A percentile compares a stretch with the other conserved stretches of the same genome.
Conservation (phyloP, 768 basidiomycete genomes). For the Pulveroboletus ravenelii region DNA sequence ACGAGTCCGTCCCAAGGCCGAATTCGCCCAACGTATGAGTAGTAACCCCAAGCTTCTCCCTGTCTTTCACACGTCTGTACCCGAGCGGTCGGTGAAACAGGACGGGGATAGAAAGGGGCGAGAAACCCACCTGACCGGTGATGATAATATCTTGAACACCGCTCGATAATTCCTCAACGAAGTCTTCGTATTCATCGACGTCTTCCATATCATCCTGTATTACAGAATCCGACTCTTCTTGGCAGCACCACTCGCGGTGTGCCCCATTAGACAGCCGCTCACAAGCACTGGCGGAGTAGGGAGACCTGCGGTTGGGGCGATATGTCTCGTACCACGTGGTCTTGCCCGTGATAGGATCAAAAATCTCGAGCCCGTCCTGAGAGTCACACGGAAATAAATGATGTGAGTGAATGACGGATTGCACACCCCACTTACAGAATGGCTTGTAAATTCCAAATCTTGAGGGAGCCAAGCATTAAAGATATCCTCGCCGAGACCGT, state of each 20-base stretch:
- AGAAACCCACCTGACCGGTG: slow-evolving; percentile 43
- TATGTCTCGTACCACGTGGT: slow-evolving; percentile 44
- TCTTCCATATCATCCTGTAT: slow-evolving; percentile 26
- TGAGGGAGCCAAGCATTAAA: slow-evolving; percentile 47
- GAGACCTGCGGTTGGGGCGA: slow-evolving; percentile 34
- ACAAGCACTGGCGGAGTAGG: slow-evolving; percentile 34
- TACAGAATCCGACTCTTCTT: slow-evolving; percentile 16
- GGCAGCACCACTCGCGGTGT: slow-evolving; percentile 23
- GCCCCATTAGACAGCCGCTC: slow-evolving; percentile 21
- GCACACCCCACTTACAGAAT: slow-evolving; percentile 27
- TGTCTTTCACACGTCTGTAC: slow-evolving; percentile 40
- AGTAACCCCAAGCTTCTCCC: slow-evolving; percentile 48
- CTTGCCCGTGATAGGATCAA: slow-evolving; percentile 37
- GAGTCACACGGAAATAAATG: slow-evolving; percentile 10
- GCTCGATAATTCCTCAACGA: slow-evolving; percentile 34
- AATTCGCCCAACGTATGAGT: slow-evolving; percentile 43
- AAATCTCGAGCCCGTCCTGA: slow-evolving; percentile 41
- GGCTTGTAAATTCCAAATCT: slow-evolving; percentile 30
- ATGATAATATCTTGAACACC: slow-evolving; percentile 50
- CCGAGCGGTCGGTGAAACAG: not conserved
- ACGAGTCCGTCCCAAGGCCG: slow-evolving; percentile 49
- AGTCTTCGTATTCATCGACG: slow-evolving; percentile 36
- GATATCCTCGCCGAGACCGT: slow-evolving; percentile 39
- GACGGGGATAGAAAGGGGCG: not conserved
- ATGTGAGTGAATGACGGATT: not conserved